Conservation (phyloP, 129 eudicot genomes). For the Artemisia tridentata region DNA sequence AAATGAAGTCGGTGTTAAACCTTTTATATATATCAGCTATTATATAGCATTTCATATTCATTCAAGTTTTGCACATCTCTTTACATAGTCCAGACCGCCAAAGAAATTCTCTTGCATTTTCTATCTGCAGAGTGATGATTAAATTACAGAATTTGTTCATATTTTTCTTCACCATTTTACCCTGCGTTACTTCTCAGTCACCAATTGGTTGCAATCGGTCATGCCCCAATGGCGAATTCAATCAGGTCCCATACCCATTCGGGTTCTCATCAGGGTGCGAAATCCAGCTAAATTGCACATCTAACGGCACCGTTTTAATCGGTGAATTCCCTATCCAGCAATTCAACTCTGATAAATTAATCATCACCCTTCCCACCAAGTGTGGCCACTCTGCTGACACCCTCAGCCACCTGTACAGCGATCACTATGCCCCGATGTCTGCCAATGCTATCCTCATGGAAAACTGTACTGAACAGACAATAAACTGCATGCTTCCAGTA, state of each 20-base stretch:
- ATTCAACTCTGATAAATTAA: constrained; percentile 26
- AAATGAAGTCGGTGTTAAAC: background rate
- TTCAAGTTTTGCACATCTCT: background rate
- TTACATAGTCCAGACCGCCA: background rate
- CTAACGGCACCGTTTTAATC: constrained; percentile 30
- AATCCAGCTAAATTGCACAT: constrained; percentile 49
- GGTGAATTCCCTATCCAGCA: constrained; percentile 32
- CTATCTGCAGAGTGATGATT: background rate
- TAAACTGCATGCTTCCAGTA: background rate
- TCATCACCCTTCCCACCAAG: constrained; percentile 16
- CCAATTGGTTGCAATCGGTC: constrained; percentile 24
- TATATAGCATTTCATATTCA: background rate
- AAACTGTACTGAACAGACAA: background rate
- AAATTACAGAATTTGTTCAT: constrained; percentile 7
- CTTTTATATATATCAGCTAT: background rate
- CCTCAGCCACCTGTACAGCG: background rate
- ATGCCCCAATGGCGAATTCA: constrained; percentile 29
- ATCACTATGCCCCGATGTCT: background rate
- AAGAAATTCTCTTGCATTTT: background rate
- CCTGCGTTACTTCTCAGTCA: background rate
- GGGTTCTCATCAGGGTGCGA: constrained; percentile 54
- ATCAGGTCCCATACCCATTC: constrained; percentile 34
- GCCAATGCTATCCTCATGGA: background rate
- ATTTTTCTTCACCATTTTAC: background rate
- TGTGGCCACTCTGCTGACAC: background rate